phyloP scores from a whole-genome alignment of 345 rosid species.

The Leavenworthia alabamica region DNA sequence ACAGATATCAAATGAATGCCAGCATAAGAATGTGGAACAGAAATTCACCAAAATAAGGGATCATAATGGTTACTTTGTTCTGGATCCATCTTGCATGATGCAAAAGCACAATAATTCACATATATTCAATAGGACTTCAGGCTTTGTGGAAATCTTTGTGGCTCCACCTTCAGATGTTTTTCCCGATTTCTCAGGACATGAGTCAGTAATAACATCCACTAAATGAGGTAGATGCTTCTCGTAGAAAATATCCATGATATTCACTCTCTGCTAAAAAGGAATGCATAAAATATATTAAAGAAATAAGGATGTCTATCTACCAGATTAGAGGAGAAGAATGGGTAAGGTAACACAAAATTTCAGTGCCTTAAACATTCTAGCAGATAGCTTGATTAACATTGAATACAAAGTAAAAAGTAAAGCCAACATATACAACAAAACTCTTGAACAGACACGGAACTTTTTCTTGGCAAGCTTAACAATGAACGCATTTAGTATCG shows the following conservation, averaged over 20 bases:
- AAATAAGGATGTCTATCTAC: constrained; percentile 8
- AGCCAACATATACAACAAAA: background rate
- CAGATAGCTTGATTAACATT: background rate
- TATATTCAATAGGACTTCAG: constrained; percentile 82
- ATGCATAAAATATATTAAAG: background rate
- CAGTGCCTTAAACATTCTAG: constrained; percentile 4
- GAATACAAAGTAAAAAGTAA: background rate
- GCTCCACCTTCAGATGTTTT: constrained; percentile 40
- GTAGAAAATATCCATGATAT: constrained; percentile 76
- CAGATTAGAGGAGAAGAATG: background rate
- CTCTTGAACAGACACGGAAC: background rate
- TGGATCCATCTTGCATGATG: constrained; percentile 81
- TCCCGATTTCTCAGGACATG: constrained; percentile 54
- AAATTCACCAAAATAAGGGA: constrained; percentile 2
- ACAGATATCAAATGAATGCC: background rate
- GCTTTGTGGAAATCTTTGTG: constrained; percentile 49
- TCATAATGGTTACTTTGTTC: constrained; percentile 65
- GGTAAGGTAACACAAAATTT: background rate
- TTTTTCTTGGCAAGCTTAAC: no score
- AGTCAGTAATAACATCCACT: constrained; percentile 73
- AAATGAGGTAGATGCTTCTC: constrained; percentile 88
- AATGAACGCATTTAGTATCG: background rate
- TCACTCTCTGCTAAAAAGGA: constrained; percentile 64
- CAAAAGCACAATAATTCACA: constrained; percentile 96
- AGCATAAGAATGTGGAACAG: constrained; percentile 12